Percentiles rank a stretch among this genome's conserved stretches.
Evolutionary conservation across 1,284 basidiomycete genomes (phyloP).

Genomic region (Cystobasidiaceae sp.): DNA sequence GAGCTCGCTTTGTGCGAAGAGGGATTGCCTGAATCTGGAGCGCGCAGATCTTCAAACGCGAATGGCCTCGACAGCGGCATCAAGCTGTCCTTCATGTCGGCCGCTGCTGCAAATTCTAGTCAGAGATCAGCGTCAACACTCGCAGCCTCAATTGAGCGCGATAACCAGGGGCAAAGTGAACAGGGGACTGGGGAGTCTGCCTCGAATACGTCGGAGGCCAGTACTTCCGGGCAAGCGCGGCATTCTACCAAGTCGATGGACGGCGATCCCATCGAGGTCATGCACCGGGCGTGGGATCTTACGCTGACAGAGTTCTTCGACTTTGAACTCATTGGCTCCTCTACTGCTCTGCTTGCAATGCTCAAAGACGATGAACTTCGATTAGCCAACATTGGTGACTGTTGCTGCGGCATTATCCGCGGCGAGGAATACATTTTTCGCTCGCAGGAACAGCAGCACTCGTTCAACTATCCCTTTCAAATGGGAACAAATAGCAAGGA

Average conservation of each 20-base stretch:
- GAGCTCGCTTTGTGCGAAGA: slow-evolving; percentile 39
- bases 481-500: slow-evolving; percentile 71
- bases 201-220: no score
- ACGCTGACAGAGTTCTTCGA: slow-evolving; percentile 49
- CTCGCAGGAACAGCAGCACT: slow-evolving; percentile 90
- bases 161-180: no score
- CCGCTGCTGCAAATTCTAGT: background rate
- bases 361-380: slow-evolving; percentile 68
- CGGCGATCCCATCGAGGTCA: slow-evolving; percentile 55
- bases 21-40: no score
- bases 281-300: slow-evolving; percentile 56
- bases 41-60: no score
- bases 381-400: slow-evolving; percentile 90
- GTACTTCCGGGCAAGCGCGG: no score
- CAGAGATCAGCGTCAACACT: background rate
- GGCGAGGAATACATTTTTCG: slow-evolving; percentile 60
- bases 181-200: no score
- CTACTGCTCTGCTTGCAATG: slow-evolving; percentile 55
- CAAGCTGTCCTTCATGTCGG: background rate
- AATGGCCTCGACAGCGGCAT: slow-evolving; percentile 21
- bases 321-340: slow-evolving; percentile 54
- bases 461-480: slow-evolving; percentile 88
- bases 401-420: slow-evolving; percentile 53
- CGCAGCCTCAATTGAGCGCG: no score
- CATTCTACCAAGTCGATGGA: no score